These are phyloP conservation scores for Allium fistulosum DNA, from an alignment of 106 monocot species.

Conservation along the genomic window DNA sequence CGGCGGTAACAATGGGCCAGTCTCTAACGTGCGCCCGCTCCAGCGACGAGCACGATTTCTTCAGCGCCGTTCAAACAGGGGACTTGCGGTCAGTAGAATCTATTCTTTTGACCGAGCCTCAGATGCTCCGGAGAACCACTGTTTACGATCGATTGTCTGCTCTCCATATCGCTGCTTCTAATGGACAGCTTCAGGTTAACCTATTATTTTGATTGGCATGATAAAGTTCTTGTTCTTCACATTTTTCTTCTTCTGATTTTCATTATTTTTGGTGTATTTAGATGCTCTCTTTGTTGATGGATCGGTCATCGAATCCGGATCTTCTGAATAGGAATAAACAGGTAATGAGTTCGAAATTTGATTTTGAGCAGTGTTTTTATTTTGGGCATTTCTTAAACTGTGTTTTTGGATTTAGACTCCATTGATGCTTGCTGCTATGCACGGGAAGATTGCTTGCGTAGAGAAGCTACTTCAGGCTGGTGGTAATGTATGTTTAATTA, in stretches of 20 bases:
- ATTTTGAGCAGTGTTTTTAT: background rate
- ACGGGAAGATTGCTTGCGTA: slow-evolving; percentile 76
- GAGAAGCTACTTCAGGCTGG: slow-evolving; percentile 69
- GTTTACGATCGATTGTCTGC: slow-evolving; percentile 76
- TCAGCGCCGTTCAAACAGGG: slow-evolving; percentile 56
- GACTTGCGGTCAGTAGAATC: slow-evolving; percentile 32
- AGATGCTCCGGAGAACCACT: slow-evolving; percentile 33
- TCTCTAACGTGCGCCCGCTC: slow-evolving; percentile 52
- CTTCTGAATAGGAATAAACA: slow-evolving; percentile 67
- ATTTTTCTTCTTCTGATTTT: background rate
- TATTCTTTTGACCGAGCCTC: slow-evolving; percentile 25
- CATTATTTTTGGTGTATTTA: slow-evolving; percentile 10
- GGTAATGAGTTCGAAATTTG: slow-evolving; percentile 32
- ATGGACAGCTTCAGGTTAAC: slow-evolving; percentile 62
- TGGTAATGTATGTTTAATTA: slow-evolving; percentile 48
- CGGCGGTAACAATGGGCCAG: slow-evolving; percentile 55
- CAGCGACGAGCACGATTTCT: slow-evolving; percentile 54
- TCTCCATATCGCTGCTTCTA: slow-evolving; percentile 86
- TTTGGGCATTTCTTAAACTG: background rate
- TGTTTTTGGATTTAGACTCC: slow-evolving; percentile 55
- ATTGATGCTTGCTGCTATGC: slow-evolving; percentile 93
- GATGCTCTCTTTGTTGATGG: slow-evolving; percentile 58
- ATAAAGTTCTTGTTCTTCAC: background rate
- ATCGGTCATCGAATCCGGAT: slow-evolving; percentile 43
- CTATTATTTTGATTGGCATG: background rate